Base-by-base conservation (phyloP, 306 rosid species). In the Begonia fuchsioides region DNA sequence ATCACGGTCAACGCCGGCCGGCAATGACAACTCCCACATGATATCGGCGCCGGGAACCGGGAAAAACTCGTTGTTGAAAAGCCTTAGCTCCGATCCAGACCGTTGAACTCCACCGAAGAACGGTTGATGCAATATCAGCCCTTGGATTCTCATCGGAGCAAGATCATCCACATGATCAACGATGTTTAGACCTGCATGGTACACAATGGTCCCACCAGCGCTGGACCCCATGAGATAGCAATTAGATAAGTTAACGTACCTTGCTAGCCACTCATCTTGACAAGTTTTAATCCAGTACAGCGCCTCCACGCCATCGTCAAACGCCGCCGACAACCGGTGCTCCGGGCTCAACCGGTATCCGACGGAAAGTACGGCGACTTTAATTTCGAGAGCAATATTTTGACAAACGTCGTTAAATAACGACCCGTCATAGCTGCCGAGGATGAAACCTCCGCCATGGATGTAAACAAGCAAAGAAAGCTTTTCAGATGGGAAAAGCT, bases 31-130 rank as follows among this genome's bases (percentile, higher is more conserved):
- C 0, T 64, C 60, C 96, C 93, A 86, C 75, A 74, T 38, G 38
- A 86, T 38, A 68, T 86, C 96, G 44, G 74, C 26, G n/a, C 60
- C 95, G 1, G 87, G 78, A 46, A 81, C 55, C 0, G 93, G 93
- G 15, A 76, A 13, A 1, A 52, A 11, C 47, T 73, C 72, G 19
- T 86, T 87, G n/a, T 84, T 41, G 0, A 87, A 77, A 1, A 38
- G 69, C 47, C 26, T 49, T 1, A 81, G 64, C 72, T 86, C 93
- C 0, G 95, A 86, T 0, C n/a, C 1, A 0, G 65, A 66, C 45
- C 95, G 71, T 14, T 65, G 69, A 14, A 50, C 56, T 5, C 88
- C 93, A 0, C 83, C 77, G 14, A 78, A 67, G 87, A 81, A 75
- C 1, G 96, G 88, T 38, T 86, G 96, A 50, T 86, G 76, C 86